Base-by-base conservation (phyloP, 805 yeast species). In the Yarrowia yakushimensis region DNA sequence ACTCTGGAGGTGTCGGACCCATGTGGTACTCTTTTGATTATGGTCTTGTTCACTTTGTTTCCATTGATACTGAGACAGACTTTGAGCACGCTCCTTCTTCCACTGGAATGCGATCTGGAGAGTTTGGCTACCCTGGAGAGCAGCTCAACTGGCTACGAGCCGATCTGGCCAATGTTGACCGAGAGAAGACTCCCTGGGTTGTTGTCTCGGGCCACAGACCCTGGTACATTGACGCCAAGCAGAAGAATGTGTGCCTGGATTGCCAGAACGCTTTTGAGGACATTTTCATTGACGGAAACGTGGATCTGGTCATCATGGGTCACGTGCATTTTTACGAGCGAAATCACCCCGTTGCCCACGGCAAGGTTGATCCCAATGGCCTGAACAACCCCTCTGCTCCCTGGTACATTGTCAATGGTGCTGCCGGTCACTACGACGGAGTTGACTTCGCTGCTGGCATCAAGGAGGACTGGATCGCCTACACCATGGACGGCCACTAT, bases 1-100 rank as follows among this genome's bases (percentile, higher is more conserved):
- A 66, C 50, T 66, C 72, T 23, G 69, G 67, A n/a, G 72, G 69
- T 28, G 64, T 59, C 22, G 63, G 66, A n/a, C 71, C 70, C 45
- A 67, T 72, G 68, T 72, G 74, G 74, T 72, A 71, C 63, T 72
- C 74, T 2, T 72, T 67, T 34, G 73, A 72, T 46, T 70, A 72
- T 61, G 73, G 73, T n/a, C 63, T 66, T 55, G 74, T 66, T 5
- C 74, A 72, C 62, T 72, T 69, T 52, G 66, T 72, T 13, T 66
- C 66, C 36, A 46, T 72, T 50, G 66, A 71, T 63, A 69, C 72
- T 20, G 74, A 72, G 62, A 69, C 74, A 2, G 74, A 72, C 59
- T 65, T 69, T 37, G 71, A 67, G 18, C 43, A 62, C 22, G 69
- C 66, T 25, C 34, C 62, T 17, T 37, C 42, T 12, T 36, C 42